Evolutionary conservation across 192 early-diverging fungal species (phyloP), one percentile per base, ranked within the genome.

Genomic region (Thamnidium elegans): DNA sequence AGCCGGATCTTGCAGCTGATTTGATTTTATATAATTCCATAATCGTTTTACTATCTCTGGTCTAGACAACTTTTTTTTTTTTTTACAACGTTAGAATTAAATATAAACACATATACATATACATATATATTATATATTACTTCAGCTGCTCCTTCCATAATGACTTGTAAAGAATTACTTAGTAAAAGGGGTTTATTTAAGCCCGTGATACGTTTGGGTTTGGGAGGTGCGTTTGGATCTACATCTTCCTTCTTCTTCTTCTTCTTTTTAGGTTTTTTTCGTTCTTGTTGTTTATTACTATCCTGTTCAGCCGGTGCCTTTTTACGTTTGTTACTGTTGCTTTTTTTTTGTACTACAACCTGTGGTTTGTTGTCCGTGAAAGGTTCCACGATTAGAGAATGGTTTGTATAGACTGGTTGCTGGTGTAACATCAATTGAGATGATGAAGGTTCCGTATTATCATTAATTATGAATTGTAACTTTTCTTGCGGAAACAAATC

Each of bases 21-120:
- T 74, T 19, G 67, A 70, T 20, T 86, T 87, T 65, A 87, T 87
- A 58, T 87, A 83, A 8, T 50, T 66, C 85, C 85, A 87, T 4
- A 87, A 58, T 2, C 70, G 67, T 68, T 86, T 87, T 23, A 87
- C 84, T 0, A 86, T 84, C 61, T 86, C 79, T 17, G 75, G 78
- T 31, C 86, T 66, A 1, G 86, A 79, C 46, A 89, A 62, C 81
- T 86, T 72, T n/a, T 32, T 3, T 51, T 43, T 26, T 34, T 19
- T 39, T 52, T 17, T 9, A 42, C 4, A 50, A 4, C 0, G 21
- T 50, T 21, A 55, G 46, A 26, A 26, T 26, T 17, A 31, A 48
- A n/a, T n/a, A n/a, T n/a, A n/a, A n/a, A n/a, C n/a, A n/a, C n/a
- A n/a, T n/a, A n/a, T n/a, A n/a, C n/a, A n/a, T n/a, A n/a, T n/a